Evolutionary conservation across 2,329 filamentous ascomycete species (phyloP), one percentile per base, ranked within the genome.

Genomic region (Calonectria hongkongensis): DNA sequence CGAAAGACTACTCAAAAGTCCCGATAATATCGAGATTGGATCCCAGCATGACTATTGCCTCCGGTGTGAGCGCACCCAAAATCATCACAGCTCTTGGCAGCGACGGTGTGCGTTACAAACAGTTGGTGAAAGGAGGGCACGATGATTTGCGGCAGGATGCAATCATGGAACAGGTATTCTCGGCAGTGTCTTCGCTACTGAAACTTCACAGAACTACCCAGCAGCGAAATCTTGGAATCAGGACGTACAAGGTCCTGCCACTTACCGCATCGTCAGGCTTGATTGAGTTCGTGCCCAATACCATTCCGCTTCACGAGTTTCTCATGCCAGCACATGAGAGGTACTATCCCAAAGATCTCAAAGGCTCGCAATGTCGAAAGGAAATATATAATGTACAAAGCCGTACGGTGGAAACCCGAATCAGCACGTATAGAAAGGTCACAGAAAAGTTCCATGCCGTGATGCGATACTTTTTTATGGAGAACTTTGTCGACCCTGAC

Each of bases 111-210:
- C 90, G 89, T 43, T 98, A 96, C 85, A 98, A 94, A 83, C 95
- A 98, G 84, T 88, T 99, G 74, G 94, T 98, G 82, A 99, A 99
- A 88, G 95, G 95, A 74, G 96, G 97, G 21, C 96, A 96, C 81
- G 97, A 99, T 82, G 96, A 99, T 82, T 89, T 99, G 15, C 94
- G 97, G 10, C 97, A 99, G 86, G 97, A 99, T 81, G 95, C 96
- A 54, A 99, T 92, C 87, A 99, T 99, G 97, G 97, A 99, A 84
- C 97, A 99, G 84, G 97, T 99, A 1, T 99, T 99, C 82, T 95
- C 96, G 71, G 95, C 98, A 84, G 97, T 98, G 27, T 98, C 95
- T 71, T 94, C 94, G 65, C 90, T 99, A 27, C 88, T 99, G 30
- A 94, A 94, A 82, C 93, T 94, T 62, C 95, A 98, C 83, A 93